Base-by-base conservation (phyloP, 148 eudicot species). In the Camellia sinensis region DNA sequence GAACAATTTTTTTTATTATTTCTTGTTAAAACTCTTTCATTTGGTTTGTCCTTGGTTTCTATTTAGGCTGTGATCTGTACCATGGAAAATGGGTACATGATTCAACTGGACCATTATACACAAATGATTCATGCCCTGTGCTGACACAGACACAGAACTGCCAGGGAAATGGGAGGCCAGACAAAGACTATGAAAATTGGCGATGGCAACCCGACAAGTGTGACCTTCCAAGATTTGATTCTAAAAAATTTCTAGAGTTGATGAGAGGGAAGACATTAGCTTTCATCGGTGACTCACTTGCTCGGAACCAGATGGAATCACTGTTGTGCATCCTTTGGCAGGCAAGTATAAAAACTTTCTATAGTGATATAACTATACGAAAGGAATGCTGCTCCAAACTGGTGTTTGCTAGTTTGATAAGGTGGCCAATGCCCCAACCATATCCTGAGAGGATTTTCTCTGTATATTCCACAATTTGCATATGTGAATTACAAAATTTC, bases 121-220 rank as follows among this genome's bases (percentile, higher is more conserved):
- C 94, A 78, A 91, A 91, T 80, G 88, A 89, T 78, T 82, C 94
- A 7, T 95, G 98, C 80, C 98, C 98, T 29, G 77, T 93, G 73
- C 71, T 95, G 79, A 84, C 93, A 21, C 98, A 92, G 85, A 93
- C 84, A 90, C 98, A 95, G 81, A 95, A 95, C 80, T 95, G 98
- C 83, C 98, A 95, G 83, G 97, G 97, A 48, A 95, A 93, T 82
- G 98, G 97, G 79, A 95, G 98, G 86, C 98, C 98, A 21, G 98
- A 95, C 84, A 95, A 93, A 85, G 93, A 91, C 73, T 95, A 95
- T 69, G 97, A 93, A 83, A 90, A 80, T 79, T 95, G 94, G 96
- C 88, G 93, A 76, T 95, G 98, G 98, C 90, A 84, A 82, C 98
- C 97, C 60, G 80, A 90, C 45, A 80, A 87, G 65, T 95, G 98